Evolutionary conservation across 177 flowering plant species (phyloP).

Genomic region (Vitis hybrid): DNA sequence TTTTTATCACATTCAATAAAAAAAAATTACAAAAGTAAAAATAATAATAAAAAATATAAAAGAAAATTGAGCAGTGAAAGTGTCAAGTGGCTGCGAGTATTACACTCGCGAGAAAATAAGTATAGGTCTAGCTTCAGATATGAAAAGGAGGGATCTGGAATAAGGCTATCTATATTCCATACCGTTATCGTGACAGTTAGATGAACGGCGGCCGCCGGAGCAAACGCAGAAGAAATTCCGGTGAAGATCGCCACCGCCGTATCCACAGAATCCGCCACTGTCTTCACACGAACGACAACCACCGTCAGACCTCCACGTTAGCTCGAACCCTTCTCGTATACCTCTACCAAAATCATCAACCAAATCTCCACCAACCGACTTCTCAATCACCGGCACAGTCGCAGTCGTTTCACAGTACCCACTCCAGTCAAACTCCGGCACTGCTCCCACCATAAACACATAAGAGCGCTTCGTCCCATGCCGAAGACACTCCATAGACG

Average conservation of each 20-base stretch:
- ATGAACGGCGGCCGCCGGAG: constrained; percentile 3
- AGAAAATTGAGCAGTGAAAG: too few relatives aligned
- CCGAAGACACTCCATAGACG: constrained; percentile 5
- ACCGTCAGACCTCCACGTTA: constrained; percentile 8
- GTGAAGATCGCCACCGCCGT: background rate
- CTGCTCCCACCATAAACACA: constrained; percentile 1
- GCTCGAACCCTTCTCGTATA: constrained; percentile 9
- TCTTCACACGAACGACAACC: constrained; percentile 14
- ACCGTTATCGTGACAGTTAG: background rate
- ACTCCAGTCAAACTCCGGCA: constrained; percentile 21
- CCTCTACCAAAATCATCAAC: background rate
- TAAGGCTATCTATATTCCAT: background rate
- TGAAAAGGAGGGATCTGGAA: too few relatives aligned
- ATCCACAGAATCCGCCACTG: constrained; percentile 15
- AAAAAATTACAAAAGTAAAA: too few relatives aligned
- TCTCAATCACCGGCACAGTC: constrained; percentile 4
- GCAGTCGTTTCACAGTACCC: constrained; percentile 5
- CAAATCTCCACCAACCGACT: background rate
- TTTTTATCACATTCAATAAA: too few relatives aligned
- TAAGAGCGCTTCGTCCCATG: constrained; percentile 7
- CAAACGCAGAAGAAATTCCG: constrained; percentile 13
- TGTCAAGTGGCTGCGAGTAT: too few relatives aligned
- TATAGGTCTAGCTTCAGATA: too few relatives aligned
- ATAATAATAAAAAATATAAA: too few relatives aligned
- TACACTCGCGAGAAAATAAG: too few relatives aligned